A percentile compares a stretch with the other conserved stretches of the same genome.
Conservation (phyloP, 2,329 filamentous ascomycete genomes). For the Clarireedia sp. region DNA sequence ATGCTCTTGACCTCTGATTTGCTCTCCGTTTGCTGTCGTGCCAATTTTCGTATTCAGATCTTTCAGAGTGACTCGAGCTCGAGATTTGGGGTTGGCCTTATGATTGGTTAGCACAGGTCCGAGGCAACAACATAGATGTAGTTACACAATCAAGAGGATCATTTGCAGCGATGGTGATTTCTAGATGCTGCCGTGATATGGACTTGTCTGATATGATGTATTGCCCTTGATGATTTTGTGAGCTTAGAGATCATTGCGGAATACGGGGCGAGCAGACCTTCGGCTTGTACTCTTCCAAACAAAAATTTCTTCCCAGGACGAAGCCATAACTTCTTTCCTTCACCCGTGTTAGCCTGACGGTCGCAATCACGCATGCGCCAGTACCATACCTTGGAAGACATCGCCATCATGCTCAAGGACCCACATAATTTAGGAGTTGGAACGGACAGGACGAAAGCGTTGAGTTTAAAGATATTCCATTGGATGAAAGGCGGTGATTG, state of each 20-base stretch:
- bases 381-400: not conserved
- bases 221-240: conserved; percentile 44
- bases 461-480: not conserved
- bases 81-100: conserved; percentile 26
- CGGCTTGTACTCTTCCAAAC: conserved; percentile 69
- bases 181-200: conserved; percentile 83
- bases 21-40: conserved; percentile 66
- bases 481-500: not conserved
- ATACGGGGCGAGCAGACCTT: conserved; percentile 37
- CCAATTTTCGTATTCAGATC: conserved; percentile 82
- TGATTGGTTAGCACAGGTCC: not conserved
- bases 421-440: not conserved
- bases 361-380: not conserved
- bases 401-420: not conserved
- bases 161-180: conserved; percentile 62
- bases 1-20: conserved; percentile 52
- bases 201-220: conserved; percentile 69
- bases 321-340: conserved; percentile 72
- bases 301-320: conserved; percentile 78
- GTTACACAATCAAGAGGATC: conserved; percentile 57
- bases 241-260: not conserved
- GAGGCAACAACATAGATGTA: conserved; percentile 20
- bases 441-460: not conserved
- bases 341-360: not conserved
- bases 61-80: conserved; percentile 64